Evolutionary conservation across 805 yeast genomes (phyloP), one percentile per base, ranked within the genome.

Genomic region (Candida stauntonica): DNA sequence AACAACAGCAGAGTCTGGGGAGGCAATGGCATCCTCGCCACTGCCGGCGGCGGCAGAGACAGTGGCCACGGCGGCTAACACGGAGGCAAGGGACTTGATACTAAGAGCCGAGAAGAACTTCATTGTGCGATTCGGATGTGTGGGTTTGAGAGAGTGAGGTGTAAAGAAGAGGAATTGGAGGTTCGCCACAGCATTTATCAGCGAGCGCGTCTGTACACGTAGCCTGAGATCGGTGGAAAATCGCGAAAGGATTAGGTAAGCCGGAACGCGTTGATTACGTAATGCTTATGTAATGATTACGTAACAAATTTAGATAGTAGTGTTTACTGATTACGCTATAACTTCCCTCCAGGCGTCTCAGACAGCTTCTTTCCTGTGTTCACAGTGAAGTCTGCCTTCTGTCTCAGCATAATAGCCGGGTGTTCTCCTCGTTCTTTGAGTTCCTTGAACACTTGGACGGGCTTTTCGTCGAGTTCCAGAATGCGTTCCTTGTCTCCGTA

Each of bases 361-460:
- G 46, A 50, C 6, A 32, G 37, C 21, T 39, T 39, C 26, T 51
- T 57, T 3, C 39, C 45, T 29, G 50, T 48, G 31, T 59, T 63
- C 35, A 60, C 64, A 46, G 62, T 46, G 38, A 58, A 60, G 35
- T 73, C 81, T 26, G 88, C 95, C 35, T 82, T 72, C 50, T 86
- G 93, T 50, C 98, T 67, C 31, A 89, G 70, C 96, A 89, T 89
- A 43, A 89, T 87, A 2, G 93, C 85, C 1, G 98, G 97, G 55
- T 83, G 86, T 48, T 81, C 72, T 1, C 96, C 96, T 41, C 79
- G 73, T 44, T 85, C 95, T 55, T 79, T 87, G 18, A 91, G 67
- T 53, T 84, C 95, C 58, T 86, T 84, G 57, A 87, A 86, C 8
- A 88, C 79, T 26, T 75, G 67, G 7, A 91, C 94, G 0, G 99